Conservation (phyloP, 2,329 filamentous ascomycete genomes). For the Colletotrichum brevisporum region DNA sequence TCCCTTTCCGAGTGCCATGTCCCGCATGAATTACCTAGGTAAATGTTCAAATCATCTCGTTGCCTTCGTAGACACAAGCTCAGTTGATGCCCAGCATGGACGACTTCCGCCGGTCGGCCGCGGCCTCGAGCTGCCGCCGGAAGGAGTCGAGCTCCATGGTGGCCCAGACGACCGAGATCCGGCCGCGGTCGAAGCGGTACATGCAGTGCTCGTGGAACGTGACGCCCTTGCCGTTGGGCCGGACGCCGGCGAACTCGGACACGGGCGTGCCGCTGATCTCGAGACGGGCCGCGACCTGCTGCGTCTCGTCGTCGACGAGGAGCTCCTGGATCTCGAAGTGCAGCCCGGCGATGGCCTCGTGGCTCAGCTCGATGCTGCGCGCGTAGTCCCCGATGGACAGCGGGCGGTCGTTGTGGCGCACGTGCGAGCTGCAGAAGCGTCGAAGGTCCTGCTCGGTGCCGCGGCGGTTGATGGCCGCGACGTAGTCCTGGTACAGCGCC, state of each 20-base stretch:
- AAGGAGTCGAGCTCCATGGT: constrained; percentile 50
- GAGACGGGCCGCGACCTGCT: constrained; percentile 50
- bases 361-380: constrained; percentile 47
- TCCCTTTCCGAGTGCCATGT: background rate
- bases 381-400: constrained; percentile 46
- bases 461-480: constrained; percentile 50
- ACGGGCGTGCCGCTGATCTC: constrained; percentile 49
- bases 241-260: constrained; percentile 45
- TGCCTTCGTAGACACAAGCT: background rate
- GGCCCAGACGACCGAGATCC: constrained; percentile 51
- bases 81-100: constrained; percentile 36
- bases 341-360: constrained; percentile 48
- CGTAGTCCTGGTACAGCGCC: constrained; percentile 47
- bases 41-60: background rate
- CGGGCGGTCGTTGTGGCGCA: constrained; percentile 49
- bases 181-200: constrained; percentile 51
- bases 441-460: constrained; percentile 46
- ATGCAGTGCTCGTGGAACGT: constrained; percentile 52
- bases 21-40: background rate
- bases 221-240: constrained; percentile 48
- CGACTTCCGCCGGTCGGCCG: constrained; percentile 20
- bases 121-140: constrained; percentile 36
- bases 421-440: constrained; percentile 45
- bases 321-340: constrained; percentile 46
- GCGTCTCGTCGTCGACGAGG: constrained; percentile 49